Conservation (phyloP, 495 filamentous ascomycete species). For the Amphirosellinia nigrospora region DNA sequence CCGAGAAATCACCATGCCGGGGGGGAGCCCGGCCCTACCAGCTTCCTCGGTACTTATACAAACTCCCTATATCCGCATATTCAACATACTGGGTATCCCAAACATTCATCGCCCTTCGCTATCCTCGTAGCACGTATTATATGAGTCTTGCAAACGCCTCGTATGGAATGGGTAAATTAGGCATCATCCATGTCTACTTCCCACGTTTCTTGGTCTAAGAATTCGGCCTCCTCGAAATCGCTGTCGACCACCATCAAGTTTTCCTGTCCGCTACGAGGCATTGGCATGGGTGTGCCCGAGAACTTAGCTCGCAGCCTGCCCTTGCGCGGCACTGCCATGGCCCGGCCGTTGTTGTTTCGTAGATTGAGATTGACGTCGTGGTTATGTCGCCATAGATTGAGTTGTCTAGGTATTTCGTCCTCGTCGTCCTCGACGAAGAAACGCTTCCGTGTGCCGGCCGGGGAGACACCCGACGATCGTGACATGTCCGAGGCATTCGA, state of each 20-base stretch:
- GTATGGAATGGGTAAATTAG: constrained; percentile 4
- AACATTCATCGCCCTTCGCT: background rate
- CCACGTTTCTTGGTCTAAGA: constrained; percentile 48
- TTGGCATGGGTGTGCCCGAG: constrained; percentile 20
- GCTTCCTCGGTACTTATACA: background rate
- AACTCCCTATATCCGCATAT: constrained; percentile 8
- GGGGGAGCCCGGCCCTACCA: background rate
- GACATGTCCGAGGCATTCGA: constrained; percentile 31
- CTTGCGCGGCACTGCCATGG: constrained; percentile 49
- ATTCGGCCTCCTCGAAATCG: constrained; percentile 62
- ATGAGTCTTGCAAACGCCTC: background rate
- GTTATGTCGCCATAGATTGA: constrained; percentile 29
- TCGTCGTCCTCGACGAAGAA: constrained; percentile 45
- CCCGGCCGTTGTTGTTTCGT: constrained; percentile 34
- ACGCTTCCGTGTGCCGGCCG: constrained; percentile 45
- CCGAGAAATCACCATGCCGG: background rate
- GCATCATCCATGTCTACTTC: constrained; percentile 41
- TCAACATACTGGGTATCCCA: constrained; percentile 13
- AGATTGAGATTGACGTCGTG: constrained; percentile 37
- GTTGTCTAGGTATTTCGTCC: constrained; percentile 18
- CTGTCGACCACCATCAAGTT: constrained; percentile 43
- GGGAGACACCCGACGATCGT: background rate
- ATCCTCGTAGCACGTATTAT: background rate
- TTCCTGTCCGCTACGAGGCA: constrained; percentile 42
- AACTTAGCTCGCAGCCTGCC: constrained; percentile 22